Evolutionary conservation across 23 red algal species (phyloP).

Genomic region (Pyropia haitanensis): DNA sequence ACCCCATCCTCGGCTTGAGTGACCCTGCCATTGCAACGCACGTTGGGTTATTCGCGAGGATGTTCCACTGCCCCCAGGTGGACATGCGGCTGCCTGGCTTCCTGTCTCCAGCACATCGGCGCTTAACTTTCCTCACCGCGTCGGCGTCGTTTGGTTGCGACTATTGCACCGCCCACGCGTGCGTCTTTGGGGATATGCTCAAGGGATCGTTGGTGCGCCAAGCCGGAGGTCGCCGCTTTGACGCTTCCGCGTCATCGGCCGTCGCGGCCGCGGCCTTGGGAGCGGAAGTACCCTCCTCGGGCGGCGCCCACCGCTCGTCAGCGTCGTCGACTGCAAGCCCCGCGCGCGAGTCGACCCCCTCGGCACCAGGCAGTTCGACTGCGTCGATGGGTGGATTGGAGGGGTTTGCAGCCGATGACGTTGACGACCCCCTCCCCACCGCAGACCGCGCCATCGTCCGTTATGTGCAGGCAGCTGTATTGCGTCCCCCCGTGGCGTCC

Average conservation of each 20-base stretch:
- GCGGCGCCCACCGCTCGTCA: no score
- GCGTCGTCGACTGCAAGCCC: no score
- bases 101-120: conserved; percentile 11
- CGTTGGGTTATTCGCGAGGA: conserved; percentile 7
- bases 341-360: no score
- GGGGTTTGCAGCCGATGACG: no score
- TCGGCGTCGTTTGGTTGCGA: conserved; percentile 20
- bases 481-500: not conserved
- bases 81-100: conserved; percentile 17
- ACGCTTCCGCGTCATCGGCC: not conserved
- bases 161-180: conserved; percentile 29
- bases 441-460: conserved; percentile 8
- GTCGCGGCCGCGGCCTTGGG: not conserved
- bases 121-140: conserved; percentile 18
- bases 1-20: conserved; percentile 10
- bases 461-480: conserved; percentile 11
- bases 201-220: conserved; percentile 8
- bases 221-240: not conserved
- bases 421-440: no score
- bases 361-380: no score
- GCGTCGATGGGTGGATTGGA: no score
- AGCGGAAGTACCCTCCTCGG: no score
- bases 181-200: conserved; percentile 18
- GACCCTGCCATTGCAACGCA: conserved; percentile 13
- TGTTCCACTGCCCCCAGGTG: conserved; percentile 5